Base-by-base conservation (phyloP, 208 protist genomes). In the Leishmania gerbilli region DNA sequence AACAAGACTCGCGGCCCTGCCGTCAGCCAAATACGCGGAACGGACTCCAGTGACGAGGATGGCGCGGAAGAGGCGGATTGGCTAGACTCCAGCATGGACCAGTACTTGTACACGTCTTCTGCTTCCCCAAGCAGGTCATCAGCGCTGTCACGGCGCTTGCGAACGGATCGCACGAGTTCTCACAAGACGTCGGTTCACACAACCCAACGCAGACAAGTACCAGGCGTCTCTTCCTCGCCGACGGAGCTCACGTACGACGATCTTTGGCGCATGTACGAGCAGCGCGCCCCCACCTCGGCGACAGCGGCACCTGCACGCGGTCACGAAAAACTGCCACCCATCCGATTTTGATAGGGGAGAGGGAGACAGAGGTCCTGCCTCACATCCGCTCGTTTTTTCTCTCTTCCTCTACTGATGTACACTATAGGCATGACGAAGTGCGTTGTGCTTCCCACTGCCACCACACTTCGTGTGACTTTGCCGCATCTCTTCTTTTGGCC, bases 261-360 rank as follows among this genome's bases (percentile, higher is more conserved):
- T 55, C 74, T 93, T 79, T 93, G 90, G 90, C 74, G 86, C 34
- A 60, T 93, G 84, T 91, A 91, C 72, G 79, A 90, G 7, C 51
- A 68, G 74, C 85, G 90, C 21, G 87, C 81, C 2, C 90, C 86
- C 3, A 47, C 64, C 0, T 40, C 71, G n/a, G 77, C 37, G 24
- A 40, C 65, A 31, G 56, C 21, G 34, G 34, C 47, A 47, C 27
- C 47, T 9, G 75, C 79, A 40, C 34, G 17, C 11, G 21, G 72
- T 7, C 45, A 49, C 1, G 64, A 65, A 19, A 81, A 83, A 78
- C 74, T 80, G 60, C 82, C 76, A 34, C 71, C 77, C 6, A 86
- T 91, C 40, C 77, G 79, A 55, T 87, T 83, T 67, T 89, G 64
- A 85, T 40, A 31, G 27, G 69, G 45, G 37, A 31, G 27, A 8